Conservation (phyloP, 2,329 filamentous ascomycete genomes). For the Zasmidium cellare region DNA sequence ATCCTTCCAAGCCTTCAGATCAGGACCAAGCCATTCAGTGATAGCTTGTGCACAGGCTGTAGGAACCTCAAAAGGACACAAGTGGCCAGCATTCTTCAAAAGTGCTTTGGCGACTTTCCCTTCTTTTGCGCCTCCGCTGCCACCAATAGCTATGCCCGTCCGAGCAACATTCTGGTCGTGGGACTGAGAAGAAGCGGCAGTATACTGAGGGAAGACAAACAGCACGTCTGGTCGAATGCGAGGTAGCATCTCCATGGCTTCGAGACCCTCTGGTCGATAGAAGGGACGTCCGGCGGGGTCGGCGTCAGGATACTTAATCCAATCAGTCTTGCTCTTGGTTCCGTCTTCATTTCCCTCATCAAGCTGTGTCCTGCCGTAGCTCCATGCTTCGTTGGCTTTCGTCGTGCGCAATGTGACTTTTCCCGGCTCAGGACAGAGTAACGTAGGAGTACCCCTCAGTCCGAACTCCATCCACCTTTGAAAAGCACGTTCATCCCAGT, state of each 20-base stretch:
- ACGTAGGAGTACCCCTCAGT: background rate
- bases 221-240: background rate
- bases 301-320: background rate
- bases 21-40: background rate
- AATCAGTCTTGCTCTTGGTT: background rate
- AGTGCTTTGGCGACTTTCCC: background rate
- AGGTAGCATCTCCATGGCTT: background rate
- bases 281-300: background rate
- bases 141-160: background rate
- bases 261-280: background rate
- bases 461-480: background rate
- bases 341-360: background rate
- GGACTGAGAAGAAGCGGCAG: background rate
- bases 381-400: slow-evolving; percentile 1
- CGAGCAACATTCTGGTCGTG: background rate
- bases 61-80: background rate
- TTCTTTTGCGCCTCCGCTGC: background rate
- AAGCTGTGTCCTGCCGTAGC: background rate
- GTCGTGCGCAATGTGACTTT: slow-evolving; percentile 1
- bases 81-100: background rate
- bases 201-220: background rate
- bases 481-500: background rate
- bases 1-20: slow-evolving; percentile 1
- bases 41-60: background rate
- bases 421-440: background rate